Evolutionary conservation across 306 rosid species (phyloP).

Genomic region (Vicia sativa): DNA sequence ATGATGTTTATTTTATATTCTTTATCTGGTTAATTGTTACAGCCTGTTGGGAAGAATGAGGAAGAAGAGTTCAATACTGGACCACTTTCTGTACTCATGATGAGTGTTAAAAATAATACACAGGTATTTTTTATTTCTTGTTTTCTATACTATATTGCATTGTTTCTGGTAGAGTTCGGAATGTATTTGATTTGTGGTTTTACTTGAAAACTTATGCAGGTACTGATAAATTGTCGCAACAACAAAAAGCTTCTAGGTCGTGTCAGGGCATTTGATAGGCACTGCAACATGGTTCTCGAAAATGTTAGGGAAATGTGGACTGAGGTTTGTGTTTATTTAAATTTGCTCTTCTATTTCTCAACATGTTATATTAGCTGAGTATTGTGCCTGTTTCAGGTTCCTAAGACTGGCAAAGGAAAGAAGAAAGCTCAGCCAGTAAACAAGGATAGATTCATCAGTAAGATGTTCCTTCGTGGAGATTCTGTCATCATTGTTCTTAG

Average conservation of each 20-base stretch:
- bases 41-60: conserved; percentile 60
- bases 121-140: conserved; percentile 53
- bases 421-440: conserved; percentile 86
- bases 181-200: neutral
- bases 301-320: conserved; percentile 99
- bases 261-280: conserved; percentile 92
- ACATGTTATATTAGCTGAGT: neutral
- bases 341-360: neutral
- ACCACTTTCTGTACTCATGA: conserved; percentile 86
- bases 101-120: conserved; percentile 90
- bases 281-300: conserved; percentile 96
- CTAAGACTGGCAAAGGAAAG: conserved; percentile 91
- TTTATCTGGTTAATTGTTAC: neutral
- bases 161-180: neutral
- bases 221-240: conserved; percentile 86
- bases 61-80: conserved; percentile 96
- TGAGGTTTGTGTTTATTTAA: conserved; percentile 54
- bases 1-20: neutral
- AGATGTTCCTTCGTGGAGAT: conserved; percentile 90
- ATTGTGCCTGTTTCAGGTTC: conserved; percentile 53
- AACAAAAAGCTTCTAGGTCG: conserved; percentile 89
- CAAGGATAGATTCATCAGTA: conserved; percentile 92
- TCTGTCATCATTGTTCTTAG: conserved; percentile 90
- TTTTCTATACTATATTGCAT: neutral
- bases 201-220: conserved; percentile 43